These are phyloP conservation scores for Xylaria telfairii DNA, from an alignment of 495 filamentous ascomycete species.

Conservation along the genomic window DNA sequence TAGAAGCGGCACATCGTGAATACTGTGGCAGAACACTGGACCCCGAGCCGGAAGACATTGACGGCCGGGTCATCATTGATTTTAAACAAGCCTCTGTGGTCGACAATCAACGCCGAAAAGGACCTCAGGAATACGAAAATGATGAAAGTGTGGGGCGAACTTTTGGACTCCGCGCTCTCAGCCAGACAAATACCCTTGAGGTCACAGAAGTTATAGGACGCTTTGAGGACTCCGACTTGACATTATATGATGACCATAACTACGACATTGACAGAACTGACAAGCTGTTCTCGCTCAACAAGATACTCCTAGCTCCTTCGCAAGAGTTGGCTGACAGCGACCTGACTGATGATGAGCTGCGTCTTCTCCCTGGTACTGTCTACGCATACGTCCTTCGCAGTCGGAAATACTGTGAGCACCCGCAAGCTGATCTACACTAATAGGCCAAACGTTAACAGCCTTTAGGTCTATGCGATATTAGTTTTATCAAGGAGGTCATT, in stretches of 20 bases:
- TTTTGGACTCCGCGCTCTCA: slow-evolving; percentile 20
- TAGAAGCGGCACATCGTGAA: slow-evolving; percentile 22
- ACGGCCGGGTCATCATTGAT: slow-evolving; percentile 20
- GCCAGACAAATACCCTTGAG: slow-evolving; percentile 2
- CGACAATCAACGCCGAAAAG: not conserved
- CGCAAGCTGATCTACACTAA: not conserved
- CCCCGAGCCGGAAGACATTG: slow-evolving; percentile 14
- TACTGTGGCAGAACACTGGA: slow-evolving; percentile 22
- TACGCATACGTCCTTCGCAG: slow-evolving; percentile 25
- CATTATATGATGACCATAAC: slow-evolving; percentile 21
- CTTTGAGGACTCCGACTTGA: slow-evolving; percentile 17
- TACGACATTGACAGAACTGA: slow-evolving; percentile 22
- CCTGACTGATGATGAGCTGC: slow-evolving; percentile 19
- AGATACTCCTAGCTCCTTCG: slow-evolving; percentile 12
- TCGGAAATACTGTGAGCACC: slow-evolving; percentile 22
- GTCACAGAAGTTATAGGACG: slow-evolving; percentile 5
- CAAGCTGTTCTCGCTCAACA: slow-evolving; percentile 17
- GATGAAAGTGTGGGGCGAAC: not conserved
- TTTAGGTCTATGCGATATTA: not conserved
- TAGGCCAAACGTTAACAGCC: not conserved
- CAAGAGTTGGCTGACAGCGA: slow-evolving; percentile 16
- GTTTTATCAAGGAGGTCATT: not conserved
- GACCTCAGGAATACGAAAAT: not conserved
- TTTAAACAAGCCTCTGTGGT: slow-evolving; percentile 21
- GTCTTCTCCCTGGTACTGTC: slow-evolving; percentile 18